Percentiles rank a stretch among this genome's conserved stretches.
phyloP scores from a whole-genome alignment of 2,329 filamentous ascomycete species.

The Hypoxylon sp. region DNA sequence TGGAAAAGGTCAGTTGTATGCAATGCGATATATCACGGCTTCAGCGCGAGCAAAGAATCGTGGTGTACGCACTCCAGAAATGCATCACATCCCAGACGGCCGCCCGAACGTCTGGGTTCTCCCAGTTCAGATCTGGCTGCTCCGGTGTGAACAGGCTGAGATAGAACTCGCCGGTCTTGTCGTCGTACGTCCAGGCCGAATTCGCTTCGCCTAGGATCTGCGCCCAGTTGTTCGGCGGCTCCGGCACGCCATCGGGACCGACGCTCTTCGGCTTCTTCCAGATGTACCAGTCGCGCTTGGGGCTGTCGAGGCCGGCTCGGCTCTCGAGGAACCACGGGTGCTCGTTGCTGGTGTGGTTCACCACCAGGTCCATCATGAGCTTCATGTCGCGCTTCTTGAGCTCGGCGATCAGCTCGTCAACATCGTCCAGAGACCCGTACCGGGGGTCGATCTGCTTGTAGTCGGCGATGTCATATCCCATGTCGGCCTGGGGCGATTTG shows the following conservation, averaged over 20 bases:
- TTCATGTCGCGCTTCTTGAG: conserved; percentile 74
- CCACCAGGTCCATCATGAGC: conserved; percentile 79
- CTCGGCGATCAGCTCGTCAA: conserved; percentile 71
- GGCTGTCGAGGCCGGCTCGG: conserved; percentile 68
- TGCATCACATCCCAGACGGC: conserved; percentile 80
- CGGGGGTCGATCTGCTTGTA: conserved; percentile 74
- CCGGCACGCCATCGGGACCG: conserved; percentile 67
- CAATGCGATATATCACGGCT: not conserved
- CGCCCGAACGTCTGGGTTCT: conserved; percentile 73
- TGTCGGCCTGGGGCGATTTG: conserved; percentile 73
- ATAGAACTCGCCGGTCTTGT: conserved; percentile 80
- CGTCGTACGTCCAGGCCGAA: conserved; percentile 77
- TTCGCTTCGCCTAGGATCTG: conserved; percentile 69
- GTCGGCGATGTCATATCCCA: conserved; percentile 78
- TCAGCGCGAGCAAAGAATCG: not conserved
- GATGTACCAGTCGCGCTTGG: conserved; percentile 78
- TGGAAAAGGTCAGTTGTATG: conserved; percentile 5
- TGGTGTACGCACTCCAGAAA: conserved; percentile 70
- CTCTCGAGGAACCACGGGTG: conserved; percentile 80
- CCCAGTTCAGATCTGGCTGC: conserved; percentile 90
- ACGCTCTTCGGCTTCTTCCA: conserved; percentile 66
- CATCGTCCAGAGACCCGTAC: conserved; percentile 75
- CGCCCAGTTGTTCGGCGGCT: conserved; percentile 83
- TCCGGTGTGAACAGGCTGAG: conserved; percentile 80
- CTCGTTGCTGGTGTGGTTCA: conserved; percentile 81